Evolutionary conservation across 2,329 filamentous ascomycete species (phyloP).

Genomic region (Canariomyces notabilis): DNA sequence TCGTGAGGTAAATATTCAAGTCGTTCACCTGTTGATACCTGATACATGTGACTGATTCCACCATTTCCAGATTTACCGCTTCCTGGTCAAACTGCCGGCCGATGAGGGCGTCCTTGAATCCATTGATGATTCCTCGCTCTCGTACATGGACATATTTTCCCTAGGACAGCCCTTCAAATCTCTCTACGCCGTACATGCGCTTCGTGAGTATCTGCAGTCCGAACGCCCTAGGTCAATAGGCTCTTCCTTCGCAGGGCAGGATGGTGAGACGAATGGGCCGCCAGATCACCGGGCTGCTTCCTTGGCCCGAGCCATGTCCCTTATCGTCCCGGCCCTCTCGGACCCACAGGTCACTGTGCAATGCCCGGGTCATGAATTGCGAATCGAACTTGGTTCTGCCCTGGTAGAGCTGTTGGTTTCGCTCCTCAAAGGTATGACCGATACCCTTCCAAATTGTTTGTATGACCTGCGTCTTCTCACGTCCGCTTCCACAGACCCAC

Average conservation of each 20-base stretch:
- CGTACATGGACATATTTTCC: constrained; percentile 61
- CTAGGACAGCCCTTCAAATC: constrained; percentile 65
- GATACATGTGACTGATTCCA: not conserved
- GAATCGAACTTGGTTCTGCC: constrained; percentile 45
- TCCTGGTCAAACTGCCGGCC: constrained; percentile 65
- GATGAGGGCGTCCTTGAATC: constrained; percentile 57
- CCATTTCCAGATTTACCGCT: constrained; percentile 56
- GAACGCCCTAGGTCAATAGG: not conserved
- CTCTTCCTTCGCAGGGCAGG: constrained; percentile 6
- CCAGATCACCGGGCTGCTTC: constrained; percentile 30
- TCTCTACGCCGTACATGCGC: constrained; percentile 65
- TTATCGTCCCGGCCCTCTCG: constrained; percentile 57
- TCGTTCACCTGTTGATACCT: not conserved
- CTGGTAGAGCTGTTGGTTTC: constrained; percentile 54
- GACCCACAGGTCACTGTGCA: constrained; percentile 48
- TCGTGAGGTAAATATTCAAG: constrained; percentile 48
- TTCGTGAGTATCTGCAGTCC: constrained; percentile 56
- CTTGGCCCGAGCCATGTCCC: constrained; percentile 42
- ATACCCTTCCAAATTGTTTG: not conserved
- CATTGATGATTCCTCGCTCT: constrained; percentile 50
- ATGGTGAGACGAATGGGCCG: constrained; percentile 19
- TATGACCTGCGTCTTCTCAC: constrained; percentile 18
- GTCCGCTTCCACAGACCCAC: constrained; percentile 22
- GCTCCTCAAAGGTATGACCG: constrained; percentile 48
- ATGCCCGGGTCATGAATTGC: constrained; percentile 40